Conservation (phyloP, 2,329 filamentous ascomycete species). For the Claviceps lovelessii region DNA sequence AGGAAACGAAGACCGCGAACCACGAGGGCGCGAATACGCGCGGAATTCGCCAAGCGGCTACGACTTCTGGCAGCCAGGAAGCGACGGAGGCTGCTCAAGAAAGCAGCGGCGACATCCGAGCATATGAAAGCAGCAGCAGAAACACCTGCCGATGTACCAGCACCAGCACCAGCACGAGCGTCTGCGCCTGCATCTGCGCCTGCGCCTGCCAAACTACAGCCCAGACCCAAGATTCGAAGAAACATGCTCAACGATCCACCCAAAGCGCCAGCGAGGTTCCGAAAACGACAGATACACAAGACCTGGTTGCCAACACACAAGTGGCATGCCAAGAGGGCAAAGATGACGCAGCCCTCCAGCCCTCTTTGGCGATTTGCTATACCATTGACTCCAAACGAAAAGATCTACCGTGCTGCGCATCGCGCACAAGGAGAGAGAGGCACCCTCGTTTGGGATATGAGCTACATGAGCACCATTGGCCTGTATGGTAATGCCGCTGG, state of each 20-base stretch:
- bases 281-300: conserved; percentile 75
- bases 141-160: conserved; percentile 1
- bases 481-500: conserved; percentile 53
- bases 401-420: conserved; percentile 79
- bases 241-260: conserved; percentile 50
- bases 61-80: conserved; percentile 47
- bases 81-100: conserved; percentile 26
- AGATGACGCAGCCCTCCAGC: conserved; percentile 65
- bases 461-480: conserved; percentile 79
- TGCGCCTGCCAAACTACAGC: conserved; percentile 13
- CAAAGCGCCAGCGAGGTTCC: conserved; percentile 50
- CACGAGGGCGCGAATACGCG: conserved; percentile 46
- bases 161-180: background rate
- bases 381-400: conserved; percentile 73
- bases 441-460: conserved; percentile 81
- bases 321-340: conserved; percentile 84
- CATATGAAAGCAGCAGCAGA: conserved; percentile 3
- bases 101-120: conserved; percentile 11
- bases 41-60: conserved; percentile 62
- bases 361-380: conserved; percentile 86
- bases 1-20: conserved; percentile 47
- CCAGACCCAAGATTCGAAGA: conserved; percentile 54
- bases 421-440: conserved; percentile 62
- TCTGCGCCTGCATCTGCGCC: conserved; percentile 4
- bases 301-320: conserved; percentile 91